Conservation (phyloP, 2,329 filamentous ascomycete species). For the Claviceps sp. region DNA sequence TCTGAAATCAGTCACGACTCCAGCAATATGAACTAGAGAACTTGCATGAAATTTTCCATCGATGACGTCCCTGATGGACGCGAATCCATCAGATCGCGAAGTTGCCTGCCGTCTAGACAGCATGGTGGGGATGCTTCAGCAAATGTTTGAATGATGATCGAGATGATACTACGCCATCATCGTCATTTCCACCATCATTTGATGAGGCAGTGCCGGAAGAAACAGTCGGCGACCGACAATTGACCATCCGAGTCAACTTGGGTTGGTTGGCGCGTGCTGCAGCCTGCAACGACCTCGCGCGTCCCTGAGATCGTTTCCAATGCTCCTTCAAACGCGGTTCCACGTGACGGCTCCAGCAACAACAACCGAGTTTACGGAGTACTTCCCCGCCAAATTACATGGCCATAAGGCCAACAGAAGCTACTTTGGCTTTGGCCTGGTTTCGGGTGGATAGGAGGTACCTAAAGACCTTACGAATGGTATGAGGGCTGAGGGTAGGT, state of each 20-base stretch:
- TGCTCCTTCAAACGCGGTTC: background rate
- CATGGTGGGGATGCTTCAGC: background rate
- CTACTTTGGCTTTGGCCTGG: background rate
- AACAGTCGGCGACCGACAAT: background rate
- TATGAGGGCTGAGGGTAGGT: too few species aligned
- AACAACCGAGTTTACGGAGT: background rate
- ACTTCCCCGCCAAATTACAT: too few species aligned
- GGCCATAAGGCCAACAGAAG: background rate
- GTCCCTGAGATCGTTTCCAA: background rate
- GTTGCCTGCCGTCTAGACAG: conserved; percentile 6
- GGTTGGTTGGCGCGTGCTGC: background rate
- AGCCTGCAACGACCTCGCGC: background rate
- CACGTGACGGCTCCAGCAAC: conserved; percentile 1
- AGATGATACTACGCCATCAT: background rate
- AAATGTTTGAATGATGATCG: background rate
- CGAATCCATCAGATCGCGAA: conserved; percentile 9
- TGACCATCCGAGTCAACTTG: background rate
- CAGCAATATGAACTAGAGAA: conserved; percentile 45
- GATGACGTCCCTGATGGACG: conserved; percentile 28
- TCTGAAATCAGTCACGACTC: conserved; percentile 54
- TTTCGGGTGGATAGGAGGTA: too few species aligned
- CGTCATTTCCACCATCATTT: background rate
- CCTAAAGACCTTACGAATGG: too few species aligned
- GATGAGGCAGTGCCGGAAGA: background rate
- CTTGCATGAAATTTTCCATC: conserved; percentile 19